Base-by-base conservation (phyloP, 2,329 filamentous ascomycete species). In the Pseudohalonectria lignicola region DNA sequence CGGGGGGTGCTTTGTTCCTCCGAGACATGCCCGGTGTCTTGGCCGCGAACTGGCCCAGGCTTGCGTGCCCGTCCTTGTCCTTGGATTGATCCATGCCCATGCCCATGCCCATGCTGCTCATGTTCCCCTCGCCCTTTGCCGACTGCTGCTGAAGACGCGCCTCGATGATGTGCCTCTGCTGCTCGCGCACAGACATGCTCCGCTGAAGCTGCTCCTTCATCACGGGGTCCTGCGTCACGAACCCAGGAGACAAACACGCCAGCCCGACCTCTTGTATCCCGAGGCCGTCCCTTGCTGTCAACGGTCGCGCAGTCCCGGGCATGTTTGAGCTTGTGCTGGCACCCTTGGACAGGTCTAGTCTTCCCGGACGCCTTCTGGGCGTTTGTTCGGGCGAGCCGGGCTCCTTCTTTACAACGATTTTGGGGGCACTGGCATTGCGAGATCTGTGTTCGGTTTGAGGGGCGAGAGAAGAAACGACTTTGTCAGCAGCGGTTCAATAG, bases 341-440 rank as follows among this genome's bases (percentile, higher is more conserved):
- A 49, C 74, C 74, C 55, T 79, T 80, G 45, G 84, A 85, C 23
- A 93, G 71, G 57, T 92, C 84, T 41, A 93, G 71, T 53, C 77
- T 81, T 52, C 82, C 75, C 12, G 85, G 85, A 41, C 85, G 74
- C 52, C 86, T 85, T 37, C 84, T 75, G 39, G 82, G 74, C 42
- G 77, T 70, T 52, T 92, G 76, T 45, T 82, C 82, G 39, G 90
- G 90, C 34, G 90, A 95, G 31, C 82, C 76, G 25, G 88, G 88
- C 60, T 98, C 92, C 62, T 95, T 95, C 70, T 96, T 96, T 42
- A 98, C 88, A 46, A 94, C 74, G 45, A 95, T 93, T 63, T 86
- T 88, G 30, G 85, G 84, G 20, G 62, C 59, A 33, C 63, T 69
- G 57, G 57, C 64, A 67, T 61, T 68, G 62, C 69, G 70, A 60